Evolutionary conservation across 148 eudicot genomes (phyloP).

Genomic region (Fagopyrum homotropicum): DNA sequence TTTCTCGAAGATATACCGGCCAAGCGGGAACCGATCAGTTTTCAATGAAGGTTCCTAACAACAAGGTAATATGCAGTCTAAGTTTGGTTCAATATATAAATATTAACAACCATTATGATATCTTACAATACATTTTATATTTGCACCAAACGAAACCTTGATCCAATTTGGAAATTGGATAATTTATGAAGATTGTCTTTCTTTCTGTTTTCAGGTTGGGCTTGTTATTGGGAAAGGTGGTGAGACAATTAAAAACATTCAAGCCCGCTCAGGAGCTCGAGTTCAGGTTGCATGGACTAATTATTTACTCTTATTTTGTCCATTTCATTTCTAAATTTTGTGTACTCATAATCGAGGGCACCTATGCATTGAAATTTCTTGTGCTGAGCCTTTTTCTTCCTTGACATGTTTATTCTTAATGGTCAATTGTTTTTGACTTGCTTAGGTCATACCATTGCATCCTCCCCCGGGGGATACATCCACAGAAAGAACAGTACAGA

Average conservation of each 20-base stretch:
- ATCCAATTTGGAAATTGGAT: background rate
- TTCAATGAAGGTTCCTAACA: conserved; percentile 61
- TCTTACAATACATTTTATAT: too few relatives aligned
- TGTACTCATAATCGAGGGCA: background rate
- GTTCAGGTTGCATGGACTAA: conserved; percentile 54
- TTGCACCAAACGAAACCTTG: background rate
- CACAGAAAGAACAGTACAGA: conserved; percentile 83
- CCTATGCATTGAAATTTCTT: background rate
- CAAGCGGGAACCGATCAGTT: conserved; percentile 52
- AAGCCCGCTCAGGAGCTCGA: conserved; percentile 77
- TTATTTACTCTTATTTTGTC: background rate
- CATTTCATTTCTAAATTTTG: background rate
- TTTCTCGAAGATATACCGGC: conserved; percentile 50
- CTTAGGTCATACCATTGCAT: conserved; percentile 90
- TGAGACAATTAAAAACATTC: conserved; percentile 90
- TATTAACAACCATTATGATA: too few relatives aligned
- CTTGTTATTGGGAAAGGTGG: conserved; percentile 97
- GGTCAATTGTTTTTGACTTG: background rate
- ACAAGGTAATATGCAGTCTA: conserved; percentile 43
- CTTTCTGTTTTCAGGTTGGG: conserved; percentile 62
- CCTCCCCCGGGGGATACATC: conserved; percentile 84
- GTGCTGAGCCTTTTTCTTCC: background rate
- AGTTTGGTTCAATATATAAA: too few relatives aligned
- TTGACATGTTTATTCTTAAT: background rate
- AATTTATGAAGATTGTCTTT: background rate